Base-by-base conservation (phyloP, 1,284 basidiomycete genomes). In the Trametes sp. region DNA sequence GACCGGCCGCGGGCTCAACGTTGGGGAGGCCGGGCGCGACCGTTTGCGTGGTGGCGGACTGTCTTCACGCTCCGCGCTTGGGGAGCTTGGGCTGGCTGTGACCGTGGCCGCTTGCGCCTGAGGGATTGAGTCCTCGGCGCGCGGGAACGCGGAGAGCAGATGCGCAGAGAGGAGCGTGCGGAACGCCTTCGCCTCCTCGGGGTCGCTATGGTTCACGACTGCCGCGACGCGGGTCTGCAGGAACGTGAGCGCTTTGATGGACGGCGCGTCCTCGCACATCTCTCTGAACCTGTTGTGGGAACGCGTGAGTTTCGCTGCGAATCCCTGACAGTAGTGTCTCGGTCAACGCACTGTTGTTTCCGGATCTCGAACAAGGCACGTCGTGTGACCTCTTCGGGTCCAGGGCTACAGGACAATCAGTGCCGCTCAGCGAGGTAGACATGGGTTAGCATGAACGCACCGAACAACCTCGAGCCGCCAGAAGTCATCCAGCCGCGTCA, bases 401-500 rank as follows among this genome's bases (percentile, higher is more conserved):
- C 80, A 31, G 86, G 84, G 68, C 89, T 92, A 66, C 2, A 33
- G 19, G 49, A 36, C 19, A n/a, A 23, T 54, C 28, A 60, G n/a
- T 8, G n/a, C 23, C 3, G 41, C 29, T 1, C 24, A 14, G n/a
- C 7, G 23, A 50, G 7, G 5, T 6, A 29, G 41, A n/a, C n/a
- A n/a, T n/a, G n/a, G n/a, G n/a, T n/a, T 7, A 41, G 0, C 2
- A 16, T 35, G 45, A 2, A 68, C 82, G 33, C 64, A 90, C 90
- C 90, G 82, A 60, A 82, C 74, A 46, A 93, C 75, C 53, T 77
- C 80, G 87, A 92, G 89, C 70, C 78, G 81, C 92, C 90, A 94
- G 67, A 93, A 86, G 73, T 93, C 91, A 69, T 89, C 87, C 72
- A 92, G 69, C 61, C 89, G 79, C 59, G 75, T 79, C 62, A 54